These are phyloP conservation scores for Rhododendron vialii DNA, from an alignment of 148 eudicot species.

Conservation along the genomic window DNA sequence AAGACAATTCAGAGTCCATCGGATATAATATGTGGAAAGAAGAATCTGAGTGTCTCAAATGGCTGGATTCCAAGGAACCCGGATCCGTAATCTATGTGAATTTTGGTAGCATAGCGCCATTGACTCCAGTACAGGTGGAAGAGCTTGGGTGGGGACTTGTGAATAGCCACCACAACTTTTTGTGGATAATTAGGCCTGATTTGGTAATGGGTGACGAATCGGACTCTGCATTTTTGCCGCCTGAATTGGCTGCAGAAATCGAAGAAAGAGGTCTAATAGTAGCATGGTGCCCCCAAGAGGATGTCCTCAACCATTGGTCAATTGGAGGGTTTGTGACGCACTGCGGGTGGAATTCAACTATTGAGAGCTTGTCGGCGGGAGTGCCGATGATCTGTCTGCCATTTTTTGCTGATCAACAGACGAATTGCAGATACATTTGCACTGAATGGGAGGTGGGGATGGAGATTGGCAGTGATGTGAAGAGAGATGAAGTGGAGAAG, in stretches of 20 bases:
- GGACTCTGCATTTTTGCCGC: background rate
- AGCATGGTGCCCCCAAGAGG: conserved; percentile 17
- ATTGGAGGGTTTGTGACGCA: conserved; percentile 11
- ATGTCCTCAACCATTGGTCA: conserved; percentile 14
- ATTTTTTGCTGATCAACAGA: conserved; percentile 10
- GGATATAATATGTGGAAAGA: conserved; percentile 19
- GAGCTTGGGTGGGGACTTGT: conserved; percentile 22
- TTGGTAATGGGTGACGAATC: background rate
- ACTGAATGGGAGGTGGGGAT: background rate
- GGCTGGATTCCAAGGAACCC: conserved; percentile 5
- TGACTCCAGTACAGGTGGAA: background rate
- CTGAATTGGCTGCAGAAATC: conserved; percentile 4
- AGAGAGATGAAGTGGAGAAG: background rate
- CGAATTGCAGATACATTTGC: background rate
- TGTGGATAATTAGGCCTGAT: conserved; percentile 18
- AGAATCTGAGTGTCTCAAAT: conserved; percentile 7
- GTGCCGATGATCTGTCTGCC: conserved; percentile 19
- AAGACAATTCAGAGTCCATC: conserved; percentile 5
- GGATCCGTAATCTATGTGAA: conserved; percentile 1
- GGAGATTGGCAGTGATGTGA: background rate
- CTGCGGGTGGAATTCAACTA: conserved; percentile 16
- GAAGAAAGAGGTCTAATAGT: conserved; percentile 9
- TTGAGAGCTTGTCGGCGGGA: conserved; percentile 12
- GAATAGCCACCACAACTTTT: conserved; percentile 4
- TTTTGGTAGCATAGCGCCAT: conserved; percentile 1